Percentiles rank a stretch among this genome's conserved stretches.
Conservation (phyloP, 495 filamentous ascomycete genomes). For the Aspergillus sclerotiicarbonarius region DNA sequence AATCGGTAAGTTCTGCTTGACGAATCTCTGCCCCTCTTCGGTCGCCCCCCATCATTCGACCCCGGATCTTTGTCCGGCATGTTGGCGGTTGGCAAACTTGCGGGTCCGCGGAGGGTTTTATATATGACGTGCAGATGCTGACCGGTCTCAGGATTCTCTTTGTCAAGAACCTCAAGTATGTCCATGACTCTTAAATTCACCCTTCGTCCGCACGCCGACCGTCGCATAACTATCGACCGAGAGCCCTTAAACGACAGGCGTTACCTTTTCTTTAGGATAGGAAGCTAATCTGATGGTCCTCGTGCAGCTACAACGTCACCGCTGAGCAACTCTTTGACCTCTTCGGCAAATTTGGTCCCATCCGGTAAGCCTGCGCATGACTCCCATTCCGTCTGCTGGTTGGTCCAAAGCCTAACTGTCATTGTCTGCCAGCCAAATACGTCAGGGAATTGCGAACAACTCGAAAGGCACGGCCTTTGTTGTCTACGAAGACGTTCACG, state of each 20-base stretch:
- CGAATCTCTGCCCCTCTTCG: conserved; percentile 33
- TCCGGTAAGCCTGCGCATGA: conserved; percentile 64
- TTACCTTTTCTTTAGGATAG: neutral
- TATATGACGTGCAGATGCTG: conserved; percentile 5
- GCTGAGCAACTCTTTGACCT: conserved; percentile 92
- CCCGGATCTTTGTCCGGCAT: conserved; percentile 4
- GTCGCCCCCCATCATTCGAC: conserved; percentile 14
- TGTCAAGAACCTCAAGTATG: conserved; percentile 94
- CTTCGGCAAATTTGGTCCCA: conserved; percentile 90
- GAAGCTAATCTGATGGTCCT: conserved; percentile 15
- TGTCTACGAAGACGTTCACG: conserved; percentile 98
- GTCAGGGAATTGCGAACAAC: conserved; percentile 94
- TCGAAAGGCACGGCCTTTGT: conserved; percentile 99
- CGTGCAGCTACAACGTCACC: conserved; percentile 84
- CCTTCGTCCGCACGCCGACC: conserved; percentile 9
- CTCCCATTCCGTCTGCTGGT: neutral
- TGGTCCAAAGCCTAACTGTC: conserved; percentile 28
- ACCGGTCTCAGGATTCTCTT: conserved; percentile 74
- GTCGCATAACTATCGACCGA: conserved; percentile 2
- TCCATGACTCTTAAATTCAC: conserved; percentile 21
- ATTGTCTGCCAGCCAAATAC: conserved; percentile 73
- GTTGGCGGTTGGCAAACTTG: conserved; percentile 17
- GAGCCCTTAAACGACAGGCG: neutral
- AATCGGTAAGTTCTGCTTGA: conserved; percentile 67
- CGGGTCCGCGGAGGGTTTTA: neutral